Base-by-base conservation (phyloP, 345 rosid species). In the Cochlearia excelsa region DNA sequence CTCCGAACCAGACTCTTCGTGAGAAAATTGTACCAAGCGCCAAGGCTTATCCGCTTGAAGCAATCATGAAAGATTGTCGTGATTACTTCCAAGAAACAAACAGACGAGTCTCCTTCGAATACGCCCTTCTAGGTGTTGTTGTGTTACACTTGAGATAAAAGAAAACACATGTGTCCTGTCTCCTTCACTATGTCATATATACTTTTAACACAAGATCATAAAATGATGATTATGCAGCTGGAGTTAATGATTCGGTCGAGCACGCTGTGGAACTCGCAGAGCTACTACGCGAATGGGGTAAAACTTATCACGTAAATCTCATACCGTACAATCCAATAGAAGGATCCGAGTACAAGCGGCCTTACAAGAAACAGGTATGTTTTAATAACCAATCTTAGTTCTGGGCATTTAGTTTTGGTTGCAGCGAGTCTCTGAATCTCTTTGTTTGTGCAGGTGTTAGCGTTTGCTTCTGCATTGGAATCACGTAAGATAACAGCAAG, bases 11-110 rank as follows among this genome's bases (percentile, higher is more conserved):
- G 83, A 72, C 81, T 72, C 96, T 92, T 43, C 74, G 93, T 62
- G 98, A 88, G 75, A 77, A 80, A 41, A 85, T 90, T 57, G 99
- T 87, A 31, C 97, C 99, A 44, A 87, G 97, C 78, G 96, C 99
- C 44, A 93, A 93, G 79, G 80, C 93, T 58, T 93, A 87, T 65
- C 97, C 99, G 7, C 72, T 93, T 56, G 87, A 84, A 56, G 95
- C 99, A 59, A 74, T 93, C 50, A 85, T 93, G 97, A 74, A 82
- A 65, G 99, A 90, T 70, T 90, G 97, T 77, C 81, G 70, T 75
- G 96, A 87, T 42, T 90, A 93, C 82, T 82, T 85, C 43, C 70
- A 61, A 27, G 86, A 84, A 77, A 93, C 97, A 50, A 84, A 72
- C 65, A 80, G 96, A 46, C 80, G 95, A 48, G 96, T 93, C 50